phyloP scores from a whole-genome alignment of 129 eudicot species.

The Flaveria robusta region DNA sequence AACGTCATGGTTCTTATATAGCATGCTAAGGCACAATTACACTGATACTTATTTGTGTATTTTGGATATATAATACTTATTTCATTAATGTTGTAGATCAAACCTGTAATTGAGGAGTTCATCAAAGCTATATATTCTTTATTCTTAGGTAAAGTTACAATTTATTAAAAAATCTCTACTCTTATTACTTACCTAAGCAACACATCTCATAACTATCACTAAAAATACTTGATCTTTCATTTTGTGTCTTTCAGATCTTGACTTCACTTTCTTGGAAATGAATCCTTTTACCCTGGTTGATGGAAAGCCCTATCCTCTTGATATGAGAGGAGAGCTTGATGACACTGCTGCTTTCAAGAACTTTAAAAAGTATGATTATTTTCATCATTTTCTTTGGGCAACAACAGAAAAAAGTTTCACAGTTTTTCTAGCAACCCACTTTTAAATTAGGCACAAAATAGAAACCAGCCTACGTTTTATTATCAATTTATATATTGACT shows the following conservation, averaged over 20 bases:
- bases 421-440: background rate
- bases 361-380: slow-evolving; percentile 71
- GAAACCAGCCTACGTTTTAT: background rate
- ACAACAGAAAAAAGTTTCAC: background rate
- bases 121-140: slow-evolving; percentile 61
- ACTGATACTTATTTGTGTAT: slow-evolving; percentile 12
- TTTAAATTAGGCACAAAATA: background rate
- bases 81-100: slow-evolving; percentile 52
- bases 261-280: slow-evolving; percentile 98
- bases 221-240: background rate
- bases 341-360: slow-evolving; percentile 98
- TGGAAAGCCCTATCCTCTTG: slow-evolving; percentile 98
- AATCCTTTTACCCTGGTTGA: slow-evolving; percentile 90
- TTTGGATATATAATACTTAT: slow-evolving; percentile 19
- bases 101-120: slow-evolving; percentile 81
- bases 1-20: slow-evolving; percentile 9
- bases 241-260: slow-evolving; percentile 61
- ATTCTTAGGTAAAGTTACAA: slow-evolving; percentile 58
- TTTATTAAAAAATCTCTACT: background rate
- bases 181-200: slow-evolving; percentile 7
- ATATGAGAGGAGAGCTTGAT: slow-evolving; percentile 99
- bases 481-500: background rate
- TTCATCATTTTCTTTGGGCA: background rate
- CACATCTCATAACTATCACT: slow-evolving; percentile 8
- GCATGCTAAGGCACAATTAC: slow-evolving; percentile 7